Conservation (phyloP, 345 rosid species). For the Brassica incana region DNA sequence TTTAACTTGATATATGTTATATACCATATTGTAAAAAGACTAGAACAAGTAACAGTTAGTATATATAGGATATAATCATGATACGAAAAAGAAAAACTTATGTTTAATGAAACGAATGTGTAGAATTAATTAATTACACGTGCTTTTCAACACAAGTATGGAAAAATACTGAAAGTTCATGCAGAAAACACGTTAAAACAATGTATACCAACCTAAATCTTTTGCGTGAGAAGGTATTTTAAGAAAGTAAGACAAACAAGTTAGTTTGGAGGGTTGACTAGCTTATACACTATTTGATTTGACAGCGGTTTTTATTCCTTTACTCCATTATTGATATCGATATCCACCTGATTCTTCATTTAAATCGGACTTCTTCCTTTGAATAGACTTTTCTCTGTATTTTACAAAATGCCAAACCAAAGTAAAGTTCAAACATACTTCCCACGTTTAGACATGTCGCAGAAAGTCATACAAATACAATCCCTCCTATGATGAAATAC, state of each 20-base stretch:
- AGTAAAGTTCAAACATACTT: conserved; percentile 12
- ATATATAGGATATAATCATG: neutral
- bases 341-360: conserved; percentile 34
- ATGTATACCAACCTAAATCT: conserved; percentile 37
- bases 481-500: neutral
- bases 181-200: conserved; percentile 34
- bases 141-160: neutral
- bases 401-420: conserved; percentile 1
- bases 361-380: neutral
- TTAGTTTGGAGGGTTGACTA: conserved; percentile 29
- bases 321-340: conserved; percentile 23
- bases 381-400: conserved; percentile 1
- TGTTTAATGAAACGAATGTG: neutral
- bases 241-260: conserved; percentile 36
- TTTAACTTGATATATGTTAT: neutral
- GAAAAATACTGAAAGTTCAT: conserved; percentile 11
- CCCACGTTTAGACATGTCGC: conserved; percentile 29
- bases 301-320: conserved; percentile 8
- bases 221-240: conserved; percentile 50
- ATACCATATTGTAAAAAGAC: neutral
- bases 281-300: neutral
- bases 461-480: conserved; percentile 14
- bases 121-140: neutral
- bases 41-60: neutral
- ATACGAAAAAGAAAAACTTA: neutral